These are phyloP conservation scores for Laburnicola sp. DNA, from an alignment of 2,329 filamentous ascomycete genomes.

Conservation along the genomic window DNA sequence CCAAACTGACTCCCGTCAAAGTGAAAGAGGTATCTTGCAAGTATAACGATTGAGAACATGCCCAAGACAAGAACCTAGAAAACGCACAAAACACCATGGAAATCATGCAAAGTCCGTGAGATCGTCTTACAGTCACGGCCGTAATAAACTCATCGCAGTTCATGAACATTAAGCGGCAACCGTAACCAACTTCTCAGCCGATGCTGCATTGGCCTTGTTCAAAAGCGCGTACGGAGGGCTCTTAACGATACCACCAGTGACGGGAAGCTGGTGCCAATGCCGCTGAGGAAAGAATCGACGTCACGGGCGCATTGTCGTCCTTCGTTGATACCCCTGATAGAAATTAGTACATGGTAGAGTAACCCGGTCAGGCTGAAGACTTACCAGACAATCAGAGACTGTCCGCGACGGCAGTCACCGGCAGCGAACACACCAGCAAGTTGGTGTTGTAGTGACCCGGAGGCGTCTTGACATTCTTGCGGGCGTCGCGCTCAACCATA, in stretches of 20 bases:
- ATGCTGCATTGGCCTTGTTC: constrained; percentile 44
- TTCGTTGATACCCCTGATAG: constrained; percentile 86
- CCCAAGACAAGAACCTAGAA: constrained; percentile 16
- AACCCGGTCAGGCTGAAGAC: constrained; percentile 39
- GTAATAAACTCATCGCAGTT: not conserved
- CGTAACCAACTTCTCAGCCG: constrained; percentile 42
- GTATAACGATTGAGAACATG: constrained; percentile 28
- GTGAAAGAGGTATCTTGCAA: constrained; percentile 45
- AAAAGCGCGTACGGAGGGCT: constrained; percentile 74
- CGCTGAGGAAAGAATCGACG: constrained; percentile 84
- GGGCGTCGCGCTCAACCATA: constrained; percentile 85
- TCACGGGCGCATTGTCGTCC: constrained; percentile 90
- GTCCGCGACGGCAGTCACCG: constrained; percentile 91
- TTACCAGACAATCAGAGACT: constrained; percentile 95
- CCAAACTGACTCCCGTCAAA: constrained; percentile 33
- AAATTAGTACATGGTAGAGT: constrained; percentile 42
- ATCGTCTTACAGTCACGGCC: constrained; percentile 10
- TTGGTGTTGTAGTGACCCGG: constrained; percentile 88
- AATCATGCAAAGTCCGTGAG: constrained; percentile 16
- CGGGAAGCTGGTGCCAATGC: constrained; percentile 75
- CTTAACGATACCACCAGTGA: constrained; percentile 92
- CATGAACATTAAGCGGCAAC: constrained; percentile 34
- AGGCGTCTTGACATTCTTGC: constrained; percentile 96
- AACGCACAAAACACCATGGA: constrained; percentile 14
- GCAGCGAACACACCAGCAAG: constrained; percentile 86